phyloP scores from a whole-genome alignment of 225 moss, liverwort and hornwort genomes.

The Sphagnum contortum region DNA sequence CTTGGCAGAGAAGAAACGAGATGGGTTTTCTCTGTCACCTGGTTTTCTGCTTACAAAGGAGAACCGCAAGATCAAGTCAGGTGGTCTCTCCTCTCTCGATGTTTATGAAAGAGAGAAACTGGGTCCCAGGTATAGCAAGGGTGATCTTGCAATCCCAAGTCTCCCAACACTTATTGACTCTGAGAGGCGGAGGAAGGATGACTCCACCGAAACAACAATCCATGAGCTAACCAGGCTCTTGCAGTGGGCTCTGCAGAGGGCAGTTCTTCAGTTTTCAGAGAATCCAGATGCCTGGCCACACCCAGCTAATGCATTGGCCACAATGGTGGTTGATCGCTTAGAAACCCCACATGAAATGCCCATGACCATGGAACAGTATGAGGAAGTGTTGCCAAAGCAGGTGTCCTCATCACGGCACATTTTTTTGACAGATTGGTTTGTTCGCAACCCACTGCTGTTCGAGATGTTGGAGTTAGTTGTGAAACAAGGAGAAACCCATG shows the following conservation, averaged over 20 bases:
- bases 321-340: constrained; percentile 67
- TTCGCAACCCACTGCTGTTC: constrained; percentile 64
- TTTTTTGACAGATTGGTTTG: constrained; percentile 77
- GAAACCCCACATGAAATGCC: constrained; percentile 92
- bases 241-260: constrained; percentile 44
- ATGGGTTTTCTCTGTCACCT: constrained; percentile 17
- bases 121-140: constrained; percentile 19
- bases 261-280: constrained; percentile 42
- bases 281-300: constrained; percentile 63
- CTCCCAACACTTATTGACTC: constrained; percentile 5
- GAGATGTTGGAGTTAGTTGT: constrained; percentile 87
- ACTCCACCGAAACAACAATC: constrained; percentile 24
- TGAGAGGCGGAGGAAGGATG: constrained; percentile 4
- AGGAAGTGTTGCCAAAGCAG: constrained; percentile 92
- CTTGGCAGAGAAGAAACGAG: constrained; percentile 15
- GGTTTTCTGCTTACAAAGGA: constrained; percentile 55
- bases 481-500: constrained; percentile 43
- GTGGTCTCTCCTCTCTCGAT: constrained; percentile 44
- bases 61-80: constrained; percentile 66
- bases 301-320: constrained; percentile 58
- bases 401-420: constrained; percentile 79
- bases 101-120: constrained; percentile 39
- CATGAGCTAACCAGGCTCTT: constrained; percentile 67
- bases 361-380: constrained; percentile 95
- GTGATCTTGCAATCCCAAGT: constrained; percentile 19